phyloP scores from a whole-genome alignment of 1,139 yeast species.

The Protomyces pachydermus region DNA sequence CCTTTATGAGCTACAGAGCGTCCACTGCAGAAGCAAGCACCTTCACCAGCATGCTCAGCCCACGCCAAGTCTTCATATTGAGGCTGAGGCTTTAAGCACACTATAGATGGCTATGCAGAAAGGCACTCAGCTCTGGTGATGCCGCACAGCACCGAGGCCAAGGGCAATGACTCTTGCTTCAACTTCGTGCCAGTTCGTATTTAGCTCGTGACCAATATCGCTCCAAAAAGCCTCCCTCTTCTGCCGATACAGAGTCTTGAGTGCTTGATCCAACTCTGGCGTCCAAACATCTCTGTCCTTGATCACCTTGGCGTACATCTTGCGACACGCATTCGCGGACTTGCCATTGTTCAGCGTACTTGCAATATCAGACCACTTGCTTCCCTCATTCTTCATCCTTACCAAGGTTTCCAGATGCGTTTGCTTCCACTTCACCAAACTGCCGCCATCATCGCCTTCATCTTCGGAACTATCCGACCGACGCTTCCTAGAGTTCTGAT shows the following conservation, averaged over 20 bases:
- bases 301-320: neutral
- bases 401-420: neutral
- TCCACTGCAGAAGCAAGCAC: too few relatives aligned
- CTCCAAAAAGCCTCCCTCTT: neutral
- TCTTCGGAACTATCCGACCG: neutral
- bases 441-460: neutral
- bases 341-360: neutral
- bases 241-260: neutral
- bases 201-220: neutral
- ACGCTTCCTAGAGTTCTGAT: neutral
- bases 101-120: neutral
- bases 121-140: neutral
- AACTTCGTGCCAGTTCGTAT: neutral
- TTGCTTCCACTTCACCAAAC: neutral
- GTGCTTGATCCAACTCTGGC: neutral
- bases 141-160: neutral
- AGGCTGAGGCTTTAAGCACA: too few relatives aligned
- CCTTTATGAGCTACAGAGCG: too few relatives aligned
- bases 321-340: conserved; percentile 1
- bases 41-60: too few relatives aligned
- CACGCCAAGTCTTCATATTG: too few relatives aligned
- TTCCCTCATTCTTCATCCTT: neutral
- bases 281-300: neutral
- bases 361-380: neutral
- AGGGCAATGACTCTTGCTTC: neutral